phyloP scores from a whole-genome alignment of 805 yeast genomes.

The Saccharomycopsis oosterbeekiorum region DNA sequence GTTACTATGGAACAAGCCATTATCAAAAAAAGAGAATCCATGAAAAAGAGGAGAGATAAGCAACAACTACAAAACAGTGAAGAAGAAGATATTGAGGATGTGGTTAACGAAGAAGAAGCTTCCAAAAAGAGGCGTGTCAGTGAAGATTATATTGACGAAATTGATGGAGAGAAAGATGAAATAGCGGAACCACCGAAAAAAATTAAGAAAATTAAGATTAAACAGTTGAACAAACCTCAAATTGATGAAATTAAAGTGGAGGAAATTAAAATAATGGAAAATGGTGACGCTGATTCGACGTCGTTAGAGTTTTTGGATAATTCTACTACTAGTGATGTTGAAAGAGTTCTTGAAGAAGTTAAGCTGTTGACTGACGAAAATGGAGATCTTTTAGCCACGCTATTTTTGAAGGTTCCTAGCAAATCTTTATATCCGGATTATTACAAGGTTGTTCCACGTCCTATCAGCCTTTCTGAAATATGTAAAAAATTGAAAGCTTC shows the following conservation, averaged over 20 bases:
- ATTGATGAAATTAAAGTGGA: slow-evolving; percentile 15
- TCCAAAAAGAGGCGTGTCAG: slow-evolving; percentile 20
- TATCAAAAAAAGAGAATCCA: slow-evolving; percentile 37
- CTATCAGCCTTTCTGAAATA: slow-evolving; percentile 50
- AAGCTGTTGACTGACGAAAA: slow-evolving; percentile 32
- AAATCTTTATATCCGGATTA: slow-evolving; percentile 77
- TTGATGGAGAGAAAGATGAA: slow-evolving; percentile 6
- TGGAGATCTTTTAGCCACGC: slow-evolving; percentile 36
- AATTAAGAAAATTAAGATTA: not conserved
- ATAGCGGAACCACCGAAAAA: not conserved
- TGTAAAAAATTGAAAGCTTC: slow-evolving; percentile 40
- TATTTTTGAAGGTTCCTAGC: slow-evolving; percentile 66
- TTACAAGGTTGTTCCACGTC: slow-evolving; percentile 50
- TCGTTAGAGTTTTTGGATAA: not conserved
- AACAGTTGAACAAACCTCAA: slow-evolving; percentile 18
- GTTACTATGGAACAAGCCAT: slow-evolving; percentile 48
- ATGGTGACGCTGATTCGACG: not conserved
- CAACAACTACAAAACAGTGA: slow-evolving; percentile 7
- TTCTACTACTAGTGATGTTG: slow-evolving; percentile 12
- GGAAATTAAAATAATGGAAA: slow-evolving; percentile 19
- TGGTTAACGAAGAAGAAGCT: slow-evolving; percentile 15
- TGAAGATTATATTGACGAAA: slow-evolving; percentile 19
- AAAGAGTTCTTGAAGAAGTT: slow-evolving; percentile 6
- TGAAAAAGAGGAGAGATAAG: slow-evolving; percentile 31
- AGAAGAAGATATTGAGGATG: slow-evolving; percentile 15